Base-by-base conservation (phyloP, 768 basidiomycete species). In the Lenzites betulinus region DNA sequence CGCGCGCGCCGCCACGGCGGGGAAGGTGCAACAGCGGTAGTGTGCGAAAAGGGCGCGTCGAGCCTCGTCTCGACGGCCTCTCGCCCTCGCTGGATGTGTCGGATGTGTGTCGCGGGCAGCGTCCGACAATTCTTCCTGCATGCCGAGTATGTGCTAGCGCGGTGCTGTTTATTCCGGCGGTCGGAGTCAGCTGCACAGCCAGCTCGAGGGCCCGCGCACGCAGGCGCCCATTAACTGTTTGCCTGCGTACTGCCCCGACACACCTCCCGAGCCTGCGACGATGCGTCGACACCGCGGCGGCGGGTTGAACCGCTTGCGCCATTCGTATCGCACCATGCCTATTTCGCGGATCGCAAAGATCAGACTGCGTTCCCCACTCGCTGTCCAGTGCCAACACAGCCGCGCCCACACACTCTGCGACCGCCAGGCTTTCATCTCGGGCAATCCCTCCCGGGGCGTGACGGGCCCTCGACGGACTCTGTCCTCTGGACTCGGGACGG, bases 11-110 rank as follows among this genome's bases (percentile, higher is more conserved):
- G 25, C n/a, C 49, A 30, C 49, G 49, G 49, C 49, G 49, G 49
- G 49, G 23, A n/a, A 20, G 49, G 13, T 23, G 35, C 20, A 35
- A 39, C 15, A 35, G 7, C 42, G 39, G 53, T 39, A 54, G 41
- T 44, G 53, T 54, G 53, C 20, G 53, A 54, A 54, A 18, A 4
- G 44, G 43, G 11, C 22, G 33, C 25, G 25, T 54, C 53, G 53
- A 54, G 56, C 38, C 39, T n/a, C 56, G 16, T 58, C 56, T 58
- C 56, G 48, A 42, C 38, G 18, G 30, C 56, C n/a, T 58, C 56
- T 58, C 56, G 48, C 41, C 26, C 22, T 8, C 13, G 28, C 48
- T 51, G 33, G 46, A 41, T 33, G 35, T 13, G 46, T 28, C 22
- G 22, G 15, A 16, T 22, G 25, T 39, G 28, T 58, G 26, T 41